Percentiles rank a stretch among this genome's conserved stretches.
Evolutionary conservation across 140 eudicot species (phyloP).

Genomic region (Erigeron philadelphicus): DNA sequence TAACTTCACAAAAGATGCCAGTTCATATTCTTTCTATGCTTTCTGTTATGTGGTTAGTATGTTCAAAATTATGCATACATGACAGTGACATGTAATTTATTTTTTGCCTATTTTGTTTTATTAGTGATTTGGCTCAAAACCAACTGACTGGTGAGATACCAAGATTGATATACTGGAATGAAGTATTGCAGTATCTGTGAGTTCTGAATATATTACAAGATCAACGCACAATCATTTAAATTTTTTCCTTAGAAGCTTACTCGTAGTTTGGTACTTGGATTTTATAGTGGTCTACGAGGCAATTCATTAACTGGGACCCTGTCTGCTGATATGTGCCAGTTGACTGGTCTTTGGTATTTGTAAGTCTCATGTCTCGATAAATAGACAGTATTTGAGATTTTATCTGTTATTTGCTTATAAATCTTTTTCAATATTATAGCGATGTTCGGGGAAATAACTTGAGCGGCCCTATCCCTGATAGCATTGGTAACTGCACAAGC

Average conservation of each 20-base stretch:
- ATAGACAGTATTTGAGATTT: background rate
- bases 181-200: conserved; percentile 85
- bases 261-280: background rate
- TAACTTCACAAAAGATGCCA: background rate
- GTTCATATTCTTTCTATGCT: background rate
- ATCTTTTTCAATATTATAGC: conserved; percentile 25
- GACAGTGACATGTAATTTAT: background rate
- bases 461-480: conserved; percentile 77
- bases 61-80: background rate
- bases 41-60: background rate
- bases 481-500: conserved; percentile 89
- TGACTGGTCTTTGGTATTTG: conserved; percentile 97
- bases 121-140: conserved; percentile 78
- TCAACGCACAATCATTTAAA: background rate
- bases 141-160: conserved; percentile 82
- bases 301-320: conserved; percentile 69
- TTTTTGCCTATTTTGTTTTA: background rate
- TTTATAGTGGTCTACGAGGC: conserved; percentile 63
- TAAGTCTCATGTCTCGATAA: conserved; percentile 31
- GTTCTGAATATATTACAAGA: conserved; percentile 19
- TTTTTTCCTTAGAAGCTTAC: background rate
- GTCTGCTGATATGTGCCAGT: conserved; percentile 92
- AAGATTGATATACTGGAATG: conserved; percentile 86
- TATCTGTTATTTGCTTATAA: background rate
- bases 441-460: conserved; percentile 77